Conservation (phyloP, 805 yeast genomes). For the Priceomyces melissophilus region DNA sequence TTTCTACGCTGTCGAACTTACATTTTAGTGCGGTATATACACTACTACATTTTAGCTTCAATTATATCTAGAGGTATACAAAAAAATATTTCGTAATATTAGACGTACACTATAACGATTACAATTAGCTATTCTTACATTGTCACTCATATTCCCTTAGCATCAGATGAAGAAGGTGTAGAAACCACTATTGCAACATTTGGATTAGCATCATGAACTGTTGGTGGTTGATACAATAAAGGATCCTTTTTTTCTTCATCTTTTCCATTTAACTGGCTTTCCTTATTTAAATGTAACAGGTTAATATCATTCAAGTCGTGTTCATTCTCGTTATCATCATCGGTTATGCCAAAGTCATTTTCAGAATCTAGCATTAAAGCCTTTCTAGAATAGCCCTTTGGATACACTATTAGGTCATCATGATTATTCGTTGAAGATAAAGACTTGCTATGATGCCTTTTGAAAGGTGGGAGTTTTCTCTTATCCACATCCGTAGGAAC, state of each 20-base stretch:
- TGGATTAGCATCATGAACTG: conserved; percentile 4
- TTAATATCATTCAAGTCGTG: conserved; percentile 7
- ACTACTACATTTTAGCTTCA: no score
- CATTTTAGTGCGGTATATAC: no score
- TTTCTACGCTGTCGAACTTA: no score
- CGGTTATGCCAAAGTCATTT: conserved; percentile 33
- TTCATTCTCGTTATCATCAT: conserved; percentile 18
- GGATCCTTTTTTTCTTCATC: neutral
- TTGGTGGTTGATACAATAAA: neutral
- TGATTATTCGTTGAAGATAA: conserved; percentile 27
- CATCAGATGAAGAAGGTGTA: conserved; percentile 6
- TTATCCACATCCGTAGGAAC: conserved; percentile 2
- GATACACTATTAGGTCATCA: conserved; percentile 37
- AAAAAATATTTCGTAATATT: no score
- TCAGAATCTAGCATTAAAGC: conserved; percentile 46
- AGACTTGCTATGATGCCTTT: conserved; percentile 33
- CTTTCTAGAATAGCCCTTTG: conserved; percentile 29
- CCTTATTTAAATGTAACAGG: conserved; percentile 1
- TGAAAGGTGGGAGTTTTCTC: conserved; percentile 6
- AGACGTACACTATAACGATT: no score
- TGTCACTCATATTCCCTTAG: conserved; percentile 2
- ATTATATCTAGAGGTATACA: no score
- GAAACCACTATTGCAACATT: conserved; percentile 12
- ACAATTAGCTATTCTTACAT: neutral
- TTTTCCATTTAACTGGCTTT: neutral